These are phyloP conservation scores for Torrubiella hemipterigena DNA, from an alignment of 2,329 filamentous ascomycete genomes.

Conservation along the genomic window DNA sequence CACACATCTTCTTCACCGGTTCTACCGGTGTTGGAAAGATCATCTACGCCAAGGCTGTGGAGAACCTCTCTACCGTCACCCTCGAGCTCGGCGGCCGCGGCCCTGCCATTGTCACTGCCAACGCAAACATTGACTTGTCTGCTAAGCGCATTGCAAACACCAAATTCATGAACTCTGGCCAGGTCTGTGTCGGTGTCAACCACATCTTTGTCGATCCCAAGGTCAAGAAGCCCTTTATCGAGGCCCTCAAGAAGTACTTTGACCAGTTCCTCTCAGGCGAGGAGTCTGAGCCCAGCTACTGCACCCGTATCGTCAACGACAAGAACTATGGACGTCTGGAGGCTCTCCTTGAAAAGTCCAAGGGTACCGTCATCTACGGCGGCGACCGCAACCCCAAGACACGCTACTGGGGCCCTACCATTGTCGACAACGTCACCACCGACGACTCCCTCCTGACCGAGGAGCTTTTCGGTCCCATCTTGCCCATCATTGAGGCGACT, in stretches of 20 bases:
- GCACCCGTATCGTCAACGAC: slow-evolving; percentile 25
- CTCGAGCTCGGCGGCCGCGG: slow-evolving; percentile 33
- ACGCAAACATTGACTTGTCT: slow-evolving; percentile 26
- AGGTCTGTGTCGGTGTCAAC: slow-evolving; percentile 18
- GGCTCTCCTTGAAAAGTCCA: slow-evolving; percentile 19
- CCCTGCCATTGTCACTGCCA: slow-evolving; percentile 27
- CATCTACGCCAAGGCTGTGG: slow-evolving; percentile 26
- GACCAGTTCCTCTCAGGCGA: slow-evolving; percentile 16
- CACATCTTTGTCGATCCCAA: slow-evolving; percentile 29
- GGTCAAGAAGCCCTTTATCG: slow-evolving; percentile 23
- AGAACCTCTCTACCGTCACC: slow-evolving; percentile 28
- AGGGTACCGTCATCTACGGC: slow-evolving; percentile 23
- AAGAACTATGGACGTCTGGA: slow-evolving; percentile 28
- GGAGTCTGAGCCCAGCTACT: slow-evolving; percentile 9
- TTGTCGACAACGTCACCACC: slow-evolving; percentile 22
- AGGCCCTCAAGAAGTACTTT: slow-evolving; percentile 18
- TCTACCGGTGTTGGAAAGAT: slow-evolving; percentile 23
- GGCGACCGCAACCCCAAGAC: slow-evolving; percentile 17
- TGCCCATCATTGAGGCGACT: slow-evolving; percentile 24
- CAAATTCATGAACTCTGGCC: slow-evolving; percentile 30
- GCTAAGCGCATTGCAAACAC: slow-evolving; percentile 28
- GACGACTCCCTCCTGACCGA: slow-evolving; percentile 27
- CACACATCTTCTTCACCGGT: slow-evolving; percentile 35
- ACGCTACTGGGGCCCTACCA: slow-evolving; percentile 21
- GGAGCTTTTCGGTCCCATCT: slow-evolving; percentile 32